Evolutionary conservation across 768 basidiomycete species (phyloP), one percentile per base, ranked within the genome.

Genomic region (Mycena galopus): DNA sequence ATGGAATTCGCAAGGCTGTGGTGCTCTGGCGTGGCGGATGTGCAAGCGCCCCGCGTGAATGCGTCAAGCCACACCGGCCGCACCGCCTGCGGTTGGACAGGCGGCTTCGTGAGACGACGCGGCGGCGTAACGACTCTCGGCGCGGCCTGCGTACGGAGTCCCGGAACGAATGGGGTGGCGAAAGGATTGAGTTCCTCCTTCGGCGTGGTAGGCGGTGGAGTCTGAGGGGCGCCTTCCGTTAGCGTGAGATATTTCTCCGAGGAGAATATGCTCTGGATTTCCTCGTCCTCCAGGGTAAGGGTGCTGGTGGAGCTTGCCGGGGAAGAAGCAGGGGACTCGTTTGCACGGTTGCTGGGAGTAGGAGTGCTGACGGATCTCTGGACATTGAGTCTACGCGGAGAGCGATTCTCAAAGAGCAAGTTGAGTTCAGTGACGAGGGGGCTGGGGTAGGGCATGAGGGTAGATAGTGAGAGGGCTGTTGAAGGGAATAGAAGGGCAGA

Each of bases 241-340:
- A 62, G 62, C 27, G 25, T 19, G n/a, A 25, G n/a, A 19, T 62
- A 68, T 55, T 72, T 74, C 7, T 39, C 56, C 16, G 67, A 58
- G 32, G 35, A 27, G 63, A 73, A 65, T 19, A 72, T 67, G 51
- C 16, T 27, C 59, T 61, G 73, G 35, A 66, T 62, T 30, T 74
- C 73, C 39, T 75, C 74, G 55, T 75, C 74, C 29, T 75, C 73
- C 11, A 67, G 51, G 3, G 70, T 65, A 9, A 75, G 71, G 25
- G 74, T 75, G 56, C 71, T 72, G 1, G 74, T 75, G 0, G 74
- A 75, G 60, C 74, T 75, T 0, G 74, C 74, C 4, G 74, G 74
- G 23, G 71, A 72, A 5, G 69, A 64, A 3, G 32, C 70, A 16
- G 69, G 50, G 14, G 71, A 72, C 11, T 58, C 55, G 61, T 9